These are phyloP conservation scores for Saccharomyces hybrid DNA, from an alignment of 1,139 yeast species.

Conservation along the genomic window DNA sequence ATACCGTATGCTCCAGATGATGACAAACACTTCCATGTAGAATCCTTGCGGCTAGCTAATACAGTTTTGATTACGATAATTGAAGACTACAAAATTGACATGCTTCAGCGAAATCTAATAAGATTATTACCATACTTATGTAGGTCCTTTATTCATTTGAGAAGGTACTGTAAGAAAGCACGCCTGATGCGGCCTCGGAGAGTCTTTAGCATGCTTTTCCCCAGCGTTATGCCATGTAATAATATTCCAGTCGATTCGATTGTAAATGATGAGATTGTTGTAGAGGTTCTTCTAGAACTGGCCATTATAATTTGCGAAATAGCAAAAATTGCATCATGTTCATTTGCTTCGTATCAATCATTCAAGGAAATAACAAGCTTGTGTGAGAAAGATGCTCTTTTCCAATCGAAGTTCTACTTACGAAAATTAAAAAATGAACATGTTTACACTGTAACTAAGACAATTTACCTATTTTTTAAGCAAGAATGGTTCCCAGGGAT, in stretches of 20 bases:
- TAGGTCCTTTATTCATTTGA: conserved; percentile 44
- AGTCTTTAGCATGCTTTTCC: conserved; percentile 61
- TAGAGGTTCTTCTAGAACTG: conserved; percentile 66
- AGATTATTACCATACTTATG: conserved; percentile 48
- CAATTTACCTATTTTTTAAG: conserved; percentile 50
- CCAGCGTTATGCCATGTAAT: conserved; percentile 57
- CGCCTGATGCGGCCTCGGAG: conserved; percentile 52
- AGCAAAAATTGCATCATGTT: conserved; percentile 43
- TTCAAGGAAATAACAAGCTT: conserved; percentile 35
- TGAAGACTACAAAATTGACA: conserved; percentile 18
- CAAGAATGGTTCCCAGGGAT: conserved; percentile 57
- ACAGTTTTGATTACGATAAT: conserved; percentile 39
- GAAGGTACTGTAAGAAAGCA: conserved; percentile 46
- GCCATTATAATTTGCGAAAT: conserved; percentile 51
- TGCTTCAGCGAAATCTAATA: conserved; percentile 40
- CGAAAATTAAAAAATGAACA: conserved; percentile 30
- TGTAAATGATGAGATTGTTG: conserved; percentile 61
- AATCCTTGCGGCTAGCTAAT: conserved; percentile 44
- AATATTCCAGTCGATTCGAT: conserved; percentile 66
- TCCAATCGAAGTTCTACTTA: conserved; percentile 33
- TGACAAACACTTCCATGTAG: conserved; percentile 38
- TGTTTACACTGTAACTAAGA: conserved; percentile 36
- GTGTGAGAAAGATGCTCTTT: conserved; percentile 33
- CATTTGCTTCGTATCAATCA: conserved; percentile 44
- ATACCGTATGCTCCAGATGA: conserved; percentile 47